Percentiles rank a stretch among this genome's conserved stretches.
These are phyloP conservation scores for Sordariomycetes sp. DNA, from an alignment of 2,329 filamentous ascomycete species.

Conservation along the genomic window DNA sequence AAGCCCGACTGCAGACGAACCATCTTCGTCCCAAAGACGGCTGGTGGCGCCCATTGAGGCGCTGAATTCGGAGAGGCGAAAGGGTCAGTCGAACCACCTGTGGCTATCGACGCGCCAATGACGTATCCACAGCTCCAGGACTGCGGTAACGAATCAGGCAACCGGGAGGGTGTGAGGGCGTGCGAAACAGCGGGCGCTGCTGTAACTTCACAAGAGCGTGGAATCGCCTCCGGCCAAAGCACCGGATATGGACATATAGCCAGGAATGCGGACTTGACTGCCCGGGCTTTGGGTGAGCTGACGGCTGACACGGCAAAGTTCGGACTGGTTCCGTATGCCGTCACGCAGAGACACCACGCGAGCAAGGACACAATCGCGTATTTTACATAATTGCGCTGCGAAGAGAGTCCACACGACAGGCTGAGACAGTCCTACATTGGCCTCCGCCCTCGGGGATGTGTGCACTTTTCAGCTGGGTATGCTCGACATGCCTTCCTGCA, in stretches of 20 bases:
- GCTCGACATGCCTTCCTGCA: neutral
- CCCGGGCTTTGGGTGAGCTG: neutral
- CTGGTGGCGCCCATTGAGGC: too few species aligned
- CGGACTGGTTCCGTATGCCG: neutral
- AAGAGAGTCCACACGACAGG: neutral
- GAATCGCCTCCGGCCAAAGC: too few species aligned
- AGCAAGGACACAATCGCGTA: neutral
- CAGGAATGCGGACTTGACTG: too few species aligned
- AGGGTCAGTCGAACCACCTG: neutral
- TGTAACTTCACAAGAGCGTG: too few species aligned
- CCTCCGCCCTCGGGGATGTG: neutral
- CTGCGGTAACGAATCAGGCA: slow-evolving; percentile 2
- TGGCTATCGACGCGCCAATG: neutral
- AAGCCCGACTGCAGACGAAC: neutral
- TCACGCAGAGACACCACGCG: neutral
- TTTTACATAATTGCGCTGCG: neutral
- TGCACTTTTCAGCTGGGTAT: neutral
- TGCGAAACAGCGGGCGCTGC: neutral
- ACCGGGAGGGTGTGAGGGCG: neutral
- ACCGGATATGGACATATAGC: too few species aligned
- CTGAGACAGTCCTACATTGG: neutral
- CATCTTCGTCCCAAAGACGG: neutral
- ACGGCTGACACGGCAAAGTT: neutral
- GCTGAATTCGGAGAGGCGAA: neutral
- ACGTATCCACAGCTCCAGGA: neutral